These are phyloP conservation scores for Bruguiera gymnorhiza DNA, from an alignment of 345 rosid genomes.

Conservation along the genomic window DNA sequence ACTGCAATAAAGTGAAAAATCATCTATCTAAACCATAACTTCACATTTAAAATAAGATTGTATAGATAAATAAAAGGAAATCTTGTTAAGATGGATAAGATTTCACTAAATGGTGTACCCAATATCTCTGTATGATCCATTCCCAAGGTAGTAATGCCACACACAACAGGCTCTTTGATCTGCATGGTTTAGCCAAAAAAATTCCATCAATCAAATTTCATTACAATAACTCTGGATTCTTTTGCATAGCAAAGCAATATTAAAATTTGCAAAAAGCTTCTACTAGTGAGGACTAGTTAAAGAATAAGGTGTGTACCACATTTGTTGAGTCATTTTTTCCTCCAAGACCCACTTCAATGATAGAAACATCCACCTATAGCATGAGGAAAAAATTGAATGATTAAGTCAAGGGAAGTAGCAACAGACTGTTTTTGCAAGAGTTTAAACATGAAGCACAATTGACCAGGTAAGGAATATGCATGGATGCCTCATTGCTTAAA, in stretches of 20 bases:
- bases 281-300: background rate
- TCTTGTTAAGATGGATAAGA: constrained; percentile 1
- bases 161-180: constrained; percentile 79
- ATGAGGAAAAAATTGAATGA: background rate
- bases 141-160: constrained; percentile 83
- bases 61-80: constrained; percentile 1
- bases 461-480: no score
- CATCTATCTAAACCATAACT: background rate
- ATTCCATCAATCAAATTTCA: constrained; percentile 7
- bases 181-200: constrained; percentile 33
- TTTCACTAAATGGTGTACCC: constrained; percentile 39
- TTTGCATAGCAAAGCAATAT: no score
- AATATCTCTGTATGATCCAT: constrained; percentile 77
- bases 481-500: background rate
- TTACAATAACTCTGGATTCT: background rate
- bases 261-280: no score
- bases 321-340: constrained; percentile 73
- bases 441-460: no score
- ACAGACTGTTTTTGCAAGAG: background rate
- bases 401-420: background rate
- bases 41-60: constrained; percentile 2
- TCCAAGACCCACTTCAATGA: constrained; percentile 91
- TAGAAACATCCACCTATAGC: constrained; percentile 74
- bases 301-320: constrained; percentile 53
- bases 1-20: background rate